Base-by-base conservation (phyloP, 768 basidiomycete species). In the Lentinula sp. region DNA sequence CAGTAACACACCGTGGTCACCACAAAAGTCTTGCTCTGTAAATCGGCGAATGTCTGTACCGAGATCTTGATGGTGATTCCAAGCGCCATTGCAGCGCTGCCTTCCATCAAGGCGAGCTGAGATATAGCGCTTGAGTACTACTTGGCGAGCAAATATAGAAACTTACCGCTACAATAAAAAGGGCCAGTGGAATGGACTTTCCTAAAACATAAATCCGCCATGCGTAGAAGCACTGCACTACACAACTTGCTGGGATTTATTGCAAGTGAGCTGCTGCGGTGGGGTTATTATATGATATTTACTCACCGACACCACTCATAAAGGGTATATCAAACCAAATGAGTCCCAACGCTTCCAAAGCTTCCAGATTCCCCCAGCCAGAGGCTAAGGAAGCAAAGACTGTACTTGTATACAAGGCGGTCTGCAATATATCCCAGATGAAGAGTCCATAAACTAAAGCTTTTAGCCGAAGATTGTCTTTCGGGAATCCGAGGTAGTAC, bases 281-380 rank as follows among this genome's bases (percentile, higher is more conserved):
- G 3, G 9, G 10, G 3, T 40, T 56, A 0, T 3, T 13, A 32
- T 11, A 56, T 23, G 9, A 7, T 21, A 28, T 28, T 5, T 31
- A 43, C 55, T 43, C 15, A 56, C 55, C 55, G 31, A 56, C 40
- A 43, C 55, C 55, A 56, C 55, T 56, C 55, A 56, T 56, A 8
- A 56, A 28, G 9, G 55, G 55, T 15, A 56, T 56, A 31, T 40
- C 40, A 13, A 56, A 42, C 55, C 55, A 56, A 8, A 28, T 43
- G 16, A 43, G 8, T 16, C 55, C 55, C 7, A 39, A 11, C 2
- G 9, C 31, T n/a, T 42, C 55, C 40, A 56, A 28, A 5, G 37
- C 55, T 23, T 23, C 40, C 4, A n/a, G 1, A n/a, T 56, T 45
- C 15, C 55, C 55, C 55, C 55, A 56, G 5, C 40, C 40, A 15